Evolutionary conservation across 108 stramenopile species (phyloP).

Genomic region (Conticribra weissflogii): DNA sequence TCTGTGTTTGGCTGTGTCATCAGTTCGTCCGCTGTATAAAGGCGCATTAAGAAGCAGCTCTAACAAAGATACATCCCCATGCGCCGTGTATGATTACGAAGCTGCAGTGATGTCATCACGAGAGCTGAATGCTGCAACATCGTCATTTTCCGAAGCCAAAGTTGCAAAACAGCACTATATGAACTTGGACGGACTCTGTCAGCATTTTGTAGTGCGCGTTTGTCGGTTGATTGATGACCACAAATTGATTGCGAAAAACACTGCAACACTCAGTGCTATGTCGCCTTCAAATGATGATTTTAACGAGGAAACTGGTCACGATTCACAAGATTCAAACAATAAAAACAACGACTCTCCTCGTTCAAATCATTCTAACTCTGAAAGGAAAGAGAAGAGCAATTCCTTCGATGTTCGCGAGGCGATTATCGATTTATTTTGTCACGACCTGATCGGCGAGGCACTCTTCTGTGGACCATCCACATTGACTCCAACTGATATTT

Average conservation of each 20-base stretch:
- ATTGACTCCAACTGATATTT: no score
- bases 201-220: constrained; percentile 25
- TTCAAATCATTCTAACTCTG: no score
- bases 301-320: background rate
- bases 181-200: constrained; percentile 41
- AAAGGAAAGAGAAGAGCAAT: no score
- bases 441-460: constrained; percentile 29
- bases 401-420: constrained; percentile 31
- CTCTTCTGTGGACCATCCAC: background rate
- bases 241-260: no score
- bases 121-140: background rate
- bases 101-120: constrained; percentile 17
- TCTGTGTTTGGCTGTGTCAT: constrained; percentile 36
- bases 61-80: constrained; percentile 4
- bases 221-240: constrained; percentile 19
- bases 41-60: constrained; percentile 11
- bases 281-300: background rate
- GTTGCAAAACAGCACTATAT: constrained; percentile 14
- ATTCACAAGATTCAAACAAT: background rate
- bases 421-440: constrained; percentile 28
- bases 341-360: background rate
- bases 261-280: no score
- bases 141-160: background rate
- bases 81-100: constrained; percentile 47
- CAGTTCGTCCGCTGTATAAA: constrained; percentile 34